These are phyloP conservation scores for Suhomyces sp. DNA, from an alignment of 805 yeast species.

Conservation along the genomic window DNA sequence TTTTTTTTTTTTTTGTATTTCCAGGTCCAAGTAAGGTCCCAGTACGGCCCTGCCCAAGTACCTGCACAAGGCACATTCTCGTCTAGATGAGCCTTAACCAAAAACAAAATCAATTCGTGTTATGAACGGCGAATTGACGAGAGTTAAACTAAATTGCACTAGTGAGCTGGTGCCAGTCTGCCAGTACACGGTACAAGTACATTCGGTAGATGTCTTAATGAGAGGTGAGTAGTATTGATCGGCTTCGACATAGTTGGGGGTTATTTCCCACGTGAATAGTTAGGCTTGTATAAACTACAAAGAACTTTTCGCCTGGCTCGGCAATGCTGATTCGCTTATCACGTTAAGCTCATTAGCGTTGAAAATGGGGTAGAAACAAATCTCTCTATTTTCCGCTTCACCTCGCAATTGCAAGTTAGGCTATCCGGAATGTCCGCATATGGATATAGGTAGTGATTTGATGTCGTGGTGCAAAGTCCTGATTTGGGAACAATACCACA, in stretches of 20 bases:
- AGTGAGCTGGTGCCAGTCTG: background rate
- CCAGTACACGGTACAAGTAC: background rate
- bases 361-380: background rate
- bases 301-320: background rate
- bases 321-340: background rate
- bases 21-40: background rate
- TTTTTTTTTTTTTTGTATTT: background rate
- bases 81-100: slow-evolving; percentile 1
- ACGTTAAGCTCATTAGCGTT: background rate
- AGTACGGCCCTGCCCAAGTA: background rate
- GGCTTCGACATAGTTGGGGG: background rate
- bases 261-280: background rate
- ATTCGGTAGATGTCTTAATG: background rate
- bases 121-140: background rate
- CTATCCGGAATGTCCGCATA: background rate
- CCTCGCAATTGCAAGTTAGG: background rate
- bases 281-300: background rate
- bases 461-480: background rate
- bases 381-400: background rate
- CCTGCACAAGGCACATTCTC: slow-evolving; percentile 2
- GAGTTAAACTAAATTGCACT: background rate
- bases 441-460: background rate
- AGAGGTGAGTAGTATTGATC: background rate
- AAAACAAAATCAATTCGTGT: background rate
- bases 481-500: background rate